Evolutionary conservation across 345 rosid genomes (phyloP), one percentile per base, ranked within the genome.

Genomic region (Populus nigra): DNA sequence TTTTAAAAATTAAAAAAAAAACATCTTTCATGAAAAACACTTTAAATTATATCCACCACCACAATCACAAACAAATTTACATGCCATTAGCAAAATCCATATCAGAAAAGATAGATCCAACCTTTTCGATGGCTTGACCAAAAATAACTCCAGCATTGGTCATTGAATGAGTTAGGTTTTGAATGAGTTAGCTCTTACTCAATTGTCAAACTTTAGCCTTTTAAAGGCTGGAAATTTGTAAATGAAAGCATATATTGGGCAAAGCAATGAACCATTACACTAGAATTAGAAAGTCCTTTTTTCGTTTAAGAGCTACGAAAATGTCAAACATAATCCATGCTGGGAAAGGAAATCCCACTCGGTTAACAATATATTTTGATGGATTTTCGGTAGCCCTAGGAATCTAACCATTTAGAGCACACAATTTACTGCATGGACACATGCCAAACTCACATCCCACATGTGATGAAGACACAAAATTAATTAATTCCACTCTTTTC

Each of bases 401-500:
- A 67, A 20, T 6, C 41, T 20, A 36, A 67, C 41, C 41, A 35
- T 3, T 33, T 1, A 65, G 45, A 22, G 70, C 38, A 67, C 45
- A 22, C 45, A 10, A 69, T 38, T 69, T 23, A 69, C 20, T 69
- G 4, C 55, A 69, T 8, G 43, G 23, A 31, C 72, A n/a, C 72
- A 33, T 72, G 29, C 75, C 75, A 35, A 72, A 72, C 75, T 22
- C 65, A 31, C 75, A 72, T 2, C 65, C 45, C 65, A 72, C 75
- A 53, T 72, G 75, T 53, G 22, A 72, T 55, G 69, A 29, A 4
- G 16, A 38, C 27, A 10, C 15, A 25, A 68, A 36, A 36, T 69
- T 3, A 22, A 39, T 45, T 43, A 22, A 6, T 7, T 23, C 45
- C 16, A 10, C 49, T 33, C 43, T 15, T 27, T 68, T 36, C 18